A percentile compares a stretch with the other conserved stretches of the same genome.
These are phyloP conservation scores for Tricholoma hemisulphureum DNA, from an alignment of 768 basidiomycete genomes.

Conservation along the genomic window DNA sequence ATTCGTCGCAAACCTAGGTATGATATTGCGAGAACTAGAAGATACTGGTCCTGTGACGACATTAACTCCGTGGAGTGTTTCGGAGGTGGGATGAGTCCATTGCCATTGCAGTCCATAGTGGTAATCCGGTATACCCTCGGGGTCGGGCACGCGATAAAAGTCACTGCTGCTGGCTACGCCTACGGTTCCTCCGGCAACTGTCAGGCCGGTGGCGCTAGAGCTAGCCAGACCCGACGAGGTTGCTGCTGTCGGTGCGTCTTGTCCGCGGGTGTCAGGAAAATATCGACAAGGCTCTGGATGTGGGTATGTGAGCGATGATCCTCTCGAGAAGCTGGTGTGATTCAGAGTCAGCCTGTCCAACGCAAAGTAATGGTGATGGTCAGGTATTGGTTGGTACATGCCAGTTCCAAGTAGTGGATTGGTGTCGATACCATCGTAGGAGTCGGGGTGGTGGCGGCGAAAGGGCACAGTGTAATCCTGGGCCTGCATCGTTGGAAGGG, in stretches of 20 bases:
- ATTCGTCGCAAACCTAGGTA: slow-evolving; percentile 22
- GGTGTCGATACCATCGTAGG: slow-evolving; percentile 22
- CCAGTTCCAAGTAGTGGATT: slow-evolving; percentile 11
- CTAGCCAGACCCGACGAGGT: slow-evolving; percentile 31
- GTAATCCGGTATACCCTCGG: slow-evolving; percentile 42
- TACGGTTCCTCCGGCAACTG: slow-evolving; percentile 38
- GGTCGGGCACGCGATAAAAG: slow-evolving; percentile 22
- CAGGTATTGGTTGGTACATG: slow-evolving; percentile 14
- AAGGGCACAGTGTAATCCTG: slow-evolving; percentile 31
- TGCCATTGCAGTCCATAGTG: slow-evolving; percentile 30
- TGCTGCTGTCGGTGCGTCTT: slow-evolving; percentile 21
- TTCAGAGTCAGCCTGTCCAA: slow-evolving; percentile 31
- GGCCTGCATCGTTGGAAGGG: slow-evolving; percentile 39
- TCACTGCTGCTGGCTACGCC: slow-evolving; percentile 17
- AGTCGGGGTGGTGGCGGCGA: slow-evolving; percentile 25
- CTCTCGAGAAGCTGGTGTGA: slow-evolving; percentile 47
- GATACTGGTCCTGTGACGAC: neutral
- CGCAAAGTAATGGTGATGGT: slow-evolving; percentile 25
- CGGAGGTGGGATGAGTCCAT: too few relatives aligned
- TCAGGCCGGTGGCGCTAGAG: slow-evolving; percentile 41
- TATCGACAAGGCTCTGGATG: slow-evolving; percentile 42
- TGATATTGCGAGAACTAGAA: neutral
- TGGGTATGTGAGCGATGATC: slow-evolving; percentile 48
- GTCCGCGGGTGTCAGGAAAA: slow-evolving; percentile 41
- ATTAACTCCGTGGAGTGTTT: slow-evolving; percentile 33